Evolutionary conservation across 306 rosid genomes (phyloP), one percentile per base, ranked within the genome.

Genomic region (Cucurbita ficifolia): DNA sequence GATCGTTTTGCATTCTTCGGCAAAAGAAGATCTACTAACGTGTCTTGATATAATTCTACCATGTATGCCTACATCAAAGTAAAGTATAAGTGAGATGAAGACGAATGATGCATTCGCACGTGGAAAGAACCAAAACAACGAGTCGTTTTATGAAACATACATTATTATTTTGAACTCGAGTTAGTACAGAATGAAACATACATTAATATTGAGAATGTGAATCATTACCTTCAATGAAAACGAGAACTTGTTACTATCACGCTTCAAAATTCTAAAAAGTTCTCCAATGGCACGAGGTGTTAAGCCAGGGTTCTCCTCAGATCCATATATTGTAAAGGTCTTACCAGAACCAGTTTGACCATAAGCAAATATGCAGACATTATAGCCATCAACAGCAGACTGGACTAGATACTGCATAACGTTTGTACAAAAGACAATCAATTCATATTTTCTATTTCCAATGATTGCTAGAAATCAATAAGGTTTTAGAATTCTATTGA

Each of bases 291-390:
- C 95, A 10, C 90, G 90, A 6, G 95, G 96, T 50, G 97, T 92
- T 63, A 92, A 86, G 61, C 97, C 97, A 73, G 89, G 90, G 75
- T 86, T 84, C 75, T 62, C 76, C 82, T 88, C 95, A 10, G 92
- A 81, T 74, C 97, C 97, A 40, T 92, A 92, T 52, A 92, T 88
- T 22, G 97, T 92, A 76, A 83, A 92, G 7, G 97, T 92, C 85
- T 92, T 92, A 57, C 97, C 97, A 7, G 97, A 92, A 56, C 97
- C 97, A 17, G 97, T 92, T 84, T 92, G 97, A 73, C 97, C 97
- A 57, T 92, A 92, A 5, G 97, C 97, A 88, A 92, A 92, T 77
- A 92, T 87, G 82, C 96, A 92, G 11, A 92, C 96, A 70, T 92
- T 92, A 84, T 78, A 92, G 14, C 97, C 97, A 55, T 92, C 96